Conservation (phyloP, 2,329 filamentous ascomycete species). For the Mariannaea elegans region DNA sequence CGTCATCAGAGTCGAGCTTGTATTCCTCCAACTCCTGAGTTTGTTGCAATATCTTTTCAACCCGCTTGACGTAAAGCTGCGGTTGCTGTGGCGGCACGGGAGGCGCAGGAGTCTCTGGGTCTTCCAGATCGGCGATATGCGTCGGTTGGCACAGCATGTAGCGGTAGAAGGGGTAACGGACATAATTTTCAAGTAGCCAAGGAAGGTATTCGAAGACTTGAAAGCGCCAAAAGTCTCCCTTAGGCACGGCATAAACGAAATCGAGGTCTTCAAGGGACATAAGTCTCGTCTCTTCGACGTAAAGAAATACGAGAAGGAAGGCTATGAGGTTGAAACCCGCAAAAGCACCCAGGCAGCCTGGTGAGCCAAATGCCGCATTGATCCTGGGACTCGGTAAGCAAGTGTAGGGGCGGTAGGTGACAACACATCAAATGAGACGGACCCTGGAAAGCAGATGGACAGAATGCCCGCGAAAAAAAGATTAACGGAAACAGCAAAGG, state of each 20-base stretch:
- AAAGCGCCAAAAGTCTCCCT: conserved; percentile 42
- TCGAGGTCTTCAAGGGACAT: conserved; percentile 48
- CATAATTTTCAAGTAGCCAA: no score
- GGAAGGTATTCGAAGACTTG: conserved; percentile 43
- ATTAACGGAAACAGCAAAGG: conserved; percentile 56
- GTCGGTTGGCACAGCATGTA: no score
- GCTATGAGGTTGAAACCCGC: conserved; percentile 47
- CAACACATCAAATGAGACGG: background rate
- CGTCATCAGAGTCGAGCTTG: no score
- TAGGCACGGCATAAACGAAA: conserved; percentile 44
- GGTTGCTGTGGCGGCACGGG: no score
- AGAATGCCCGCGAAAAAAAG: conserved; percentile 55
- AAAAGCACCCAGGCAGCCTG: background rate
- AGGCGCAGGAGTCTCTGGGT: no score
- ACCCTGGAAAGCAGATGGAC: conserved; percentile 42
- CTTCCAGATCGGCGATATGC: no score
- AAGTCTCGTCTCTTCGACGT: conserved; percentile 51
- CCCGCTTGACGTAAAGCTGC: no score
- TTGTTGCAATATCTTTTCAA: no score
- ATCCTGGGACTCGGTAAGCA: background rate
- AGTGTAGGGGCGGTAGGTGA: background rate
- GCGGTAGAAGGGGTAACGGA: no score
- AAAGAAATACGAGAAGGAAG: conserved; percentile 51
- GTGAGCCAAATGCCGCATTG: background rate
- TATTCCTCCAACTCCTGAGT: no score